Percentiles rank a stretch among this genome's conserved stretches.
Conservation (phyloP, 2,329 filamentous ascomycete genomes). For the Penicillium sclerotiorum region DNA sequence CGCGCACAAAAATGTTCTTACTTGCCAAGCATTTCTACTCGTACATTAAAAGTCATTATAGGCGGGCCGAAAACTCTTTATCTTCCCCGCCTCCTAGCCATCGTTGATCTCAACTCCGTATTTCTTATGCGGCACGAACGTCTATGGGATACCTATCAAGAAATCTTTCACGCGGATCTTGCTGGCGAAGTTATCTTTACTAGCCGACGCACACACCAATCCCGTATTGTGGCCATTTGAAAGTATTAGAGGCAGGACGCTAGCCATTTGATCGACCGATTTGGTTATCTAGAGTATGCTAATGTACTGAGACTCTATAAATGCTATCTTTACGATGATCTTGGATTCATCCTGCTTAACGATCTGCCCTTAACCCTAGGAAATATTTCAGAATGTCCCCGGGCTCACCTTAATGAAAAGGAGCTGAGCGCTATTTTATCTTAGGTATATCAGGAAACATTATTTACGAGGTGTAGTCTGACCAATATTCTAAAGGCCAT, state of each 20-base stretch:
- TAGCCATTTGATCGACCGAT: constrained; percentile 3
- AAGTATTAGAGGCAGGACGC: constrained; percentile 5
- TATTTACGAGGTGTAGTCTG: neutral
- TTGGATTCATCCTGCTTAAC: constrained; percentile 13
- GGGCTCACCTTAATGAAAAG: constrained; percentile 8
- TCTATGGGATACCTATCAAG: constrained; percentile 21
- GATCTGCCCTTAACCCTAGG: constrained; percentile 17
- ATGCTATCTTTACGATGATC: constrained; percentile 10
- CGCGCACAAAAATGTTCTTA: no score
- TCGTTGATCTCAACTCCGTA: neutral
- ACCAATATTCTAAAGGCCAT: constrained; percentile 21
- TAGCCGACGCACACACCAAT: constrained; percentile 9
- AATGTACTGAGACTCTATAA: constrained; percentile 14
- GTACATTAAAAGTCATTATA: constrained; percentile 1
- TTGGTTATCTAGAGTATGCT: constrained; percentile 1
- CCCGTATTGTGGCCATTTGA: constrained; percentile 16
- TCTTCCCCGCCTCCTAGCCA: neutral
- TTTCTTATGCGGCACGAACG: constrained; percentile 2
- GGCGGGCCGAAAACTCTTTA: constrained; percentile 1
- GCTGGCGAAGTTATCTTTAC: constrained; percentile 14
- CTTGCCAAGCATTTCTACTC: neutral
- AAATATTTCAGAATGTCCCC: constrained; percentile 13
- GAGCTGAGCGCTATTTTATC: constrained; percentile 19
- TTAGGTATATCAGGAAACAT: constrained; percentile 4
- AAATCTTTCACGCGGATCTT: constrained; percentile 15